Evolutionary conservation across 768 basidiomycete species (phyloP).

Genomic region (Trichaptum fuscoviolaceum): DNA sequence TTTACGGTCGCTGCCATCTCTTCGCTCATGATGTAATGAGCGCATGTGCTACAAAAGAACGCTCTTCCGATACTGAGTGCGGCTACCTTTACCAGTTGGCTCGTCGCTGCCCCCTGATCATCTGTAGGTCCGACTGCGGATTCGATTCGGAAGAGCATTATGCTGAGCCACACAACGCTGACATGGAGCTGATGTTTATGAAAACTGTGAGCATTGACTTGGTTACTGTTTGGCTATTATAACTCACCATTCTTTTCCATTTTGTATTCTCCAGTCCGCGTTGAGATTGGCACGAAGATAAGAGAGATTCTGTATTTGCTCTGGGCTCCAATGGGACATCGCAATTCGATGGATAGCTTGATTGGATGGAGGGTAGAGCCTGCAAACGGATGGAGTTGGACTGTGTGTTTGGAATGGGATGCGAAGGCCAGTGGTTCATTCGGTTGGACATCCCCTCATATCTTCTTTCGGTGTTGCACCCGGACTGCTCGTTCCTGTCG

Average conservation of each 20-base stretch:
- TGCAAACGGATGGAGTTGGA: neutral
- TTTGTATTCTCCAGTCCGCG: neutral
- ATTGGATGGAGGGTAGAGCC: neutral
- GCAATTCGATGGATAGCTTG: neutral
- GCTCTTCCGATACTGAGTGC: neutral
- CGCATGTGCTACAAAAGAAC: neutral
- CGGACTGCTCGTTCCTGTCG: neutral
- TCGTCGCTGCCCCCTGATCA: neutral
- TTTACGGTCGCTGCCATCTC: neutral
- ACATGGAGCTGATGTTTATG: neutral
- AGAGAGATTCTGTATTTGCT: neutral
- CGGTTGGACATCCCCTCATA: too few species aligned
- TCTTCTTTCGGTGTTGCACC: neutral
- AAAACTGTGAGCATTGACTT: too few species aligned
- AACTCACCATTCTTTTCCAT: neutral
- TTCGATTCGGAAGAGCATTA: neutral
- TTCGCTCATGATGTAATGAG: neutral
- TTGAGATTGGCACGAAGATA: neutral
- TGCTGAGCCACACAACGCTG: neutral
- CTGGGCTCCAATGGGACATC: neutral
- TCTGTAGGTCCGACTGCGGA: neutral
- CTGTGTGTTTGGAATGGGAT: neutral
- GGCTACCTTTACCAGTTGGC: neutral
- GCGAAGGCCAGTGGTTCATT: neutral
- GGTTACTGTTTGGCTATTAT: too few species aligned